phyloP scores from a whole-genome alignment of 805 yeast species.

The Wickerhamomyces pijperi region DNA sequence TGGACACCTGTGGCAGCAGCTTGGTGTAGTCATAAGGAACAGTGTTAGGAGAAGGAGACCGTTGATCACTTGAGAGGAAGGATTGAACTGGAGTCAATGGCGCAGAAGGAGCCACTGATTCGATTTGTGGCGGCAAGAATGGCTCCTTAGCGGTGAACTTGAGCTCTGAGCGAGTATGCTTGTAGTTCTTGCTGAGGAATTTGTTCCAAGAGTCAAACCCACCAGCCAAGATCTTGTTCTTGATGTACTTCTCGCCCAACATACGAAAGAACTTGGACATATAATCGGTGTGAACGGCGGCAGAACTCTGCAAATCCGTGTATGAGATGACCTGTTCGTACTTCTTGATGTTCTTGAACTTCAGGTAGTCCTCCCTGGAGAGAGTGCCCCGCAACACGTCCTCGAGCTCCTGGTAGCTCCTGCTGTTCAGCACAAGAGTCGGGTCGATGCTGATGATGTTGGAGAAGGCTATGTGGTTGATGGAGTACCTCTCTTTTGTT shows the following conservation, averaged over 20 bases:
- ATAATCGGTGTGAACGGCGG: constrained; percentile 22
- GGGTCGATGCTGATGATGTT: constrained; percentile 32
- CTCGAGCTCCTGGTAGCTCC: constrained; percentile 18
- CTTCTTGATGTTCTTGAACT: constrained; percentile 20
- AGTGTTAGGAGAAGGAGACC: constrained; percentile 3
- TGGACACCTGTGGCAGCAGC: constrained; percentile 10
- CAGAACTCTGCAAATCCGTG: constrained; percentile 24
- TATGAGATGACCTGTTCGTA: constrained; percentile 28
- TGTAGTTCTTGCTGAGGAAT: constrained; percentile 20
- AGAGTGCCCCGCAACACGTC: constrained; percentile 5
- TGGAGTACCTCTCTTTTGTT: constrained; percentile 19
- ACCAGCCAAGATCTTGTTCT: constrained; percentile 25
- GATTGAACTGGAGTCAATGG: constrained; percentile 1
- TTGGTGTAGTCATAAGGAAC: constrained; percentile 8
- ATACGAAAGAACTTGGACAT: constrained; percentile 20
- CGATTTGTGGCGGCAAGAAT: constrained; percentile 11
- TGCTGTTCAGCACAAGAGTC: constrained; percentile 22
- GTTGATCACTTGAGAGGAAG: constrained; percentile 4
- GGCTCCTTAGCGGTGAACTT: constrained; percentile 18
- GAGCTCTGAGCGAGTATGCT: constrained; percentile 8
- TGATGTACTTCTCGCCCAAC: constrained; percentile 6
- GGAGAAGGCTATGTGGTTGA: constrained; percentile 26
- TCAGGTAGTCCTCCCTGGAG: constrained; percentile 4
- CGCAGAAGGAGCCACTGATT: no score
- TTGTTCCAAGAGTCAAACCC: constrained; percentile 35